Conservation (phyloP, 495 filamentous ascomycete species). For the Lichina pygmaea region DNA sequence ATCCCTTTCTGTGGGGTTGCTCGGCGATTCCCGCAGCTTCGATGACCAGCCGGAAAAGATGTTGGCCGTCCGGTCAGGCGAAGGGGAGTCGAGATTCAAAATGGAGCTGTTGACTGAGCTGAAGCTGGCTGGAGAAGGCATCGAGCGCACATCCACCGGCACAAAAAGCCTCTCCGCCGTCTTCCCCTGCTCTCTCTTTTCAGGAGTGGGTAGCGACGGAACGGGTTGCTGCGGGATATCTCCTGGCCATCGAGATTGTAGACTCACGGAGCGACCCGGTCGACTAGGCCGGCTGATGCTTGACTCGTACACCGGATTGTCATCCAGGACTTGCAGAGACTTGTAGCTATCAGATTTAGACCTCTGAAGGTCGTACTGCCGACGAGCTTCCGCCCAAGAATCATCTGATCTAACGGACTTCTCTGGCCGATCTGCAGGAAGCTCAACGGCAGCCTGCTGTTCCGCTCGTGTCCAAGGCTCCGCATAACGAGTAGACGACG, state of each 20-base stretch:
- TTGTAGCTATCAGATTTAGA: background rate
- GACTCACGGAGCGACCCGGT: background rate
- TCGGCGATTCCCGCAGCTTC: background rate
- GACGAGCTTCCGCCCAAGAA: no score
- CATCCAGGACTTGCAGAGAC: background rate
- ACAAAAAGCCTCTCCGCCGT: background rate
- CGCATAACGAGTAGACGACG: no score
- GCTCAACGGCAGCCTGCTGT: no score
- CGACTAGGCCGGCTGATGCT: background rate
- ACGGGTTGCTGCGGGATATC: background rate
- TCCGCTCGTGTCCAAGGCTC: no score
- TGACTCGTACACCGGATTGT: background rate
- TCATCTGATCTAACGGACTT: no score
- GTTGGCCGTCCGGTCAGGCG: background rate
- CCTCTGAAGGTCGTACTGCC: background rate
- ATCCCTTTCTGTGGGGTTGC: background rate
- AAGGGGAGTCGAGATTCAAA: background rate
- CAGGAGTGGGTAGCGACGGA: background rate
- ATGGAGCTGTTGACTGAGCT: background rate
- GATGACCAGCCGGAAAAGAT: background rate
- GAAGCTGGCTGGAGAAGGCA: conserved; percentile 2
- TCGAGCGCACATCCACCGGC: background rate
- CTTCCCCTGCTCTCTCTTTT: no score
- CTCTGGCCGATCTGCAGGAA: no score
- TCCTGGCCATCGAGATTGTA: background rate